Percentiles rank a stretch among this genome's conserved stretches.
phyloP scores from a whole-genome alignment of 2,329 filamentous ascomycete genomes.

The Trichoderma atrobrunneum region DNA sequence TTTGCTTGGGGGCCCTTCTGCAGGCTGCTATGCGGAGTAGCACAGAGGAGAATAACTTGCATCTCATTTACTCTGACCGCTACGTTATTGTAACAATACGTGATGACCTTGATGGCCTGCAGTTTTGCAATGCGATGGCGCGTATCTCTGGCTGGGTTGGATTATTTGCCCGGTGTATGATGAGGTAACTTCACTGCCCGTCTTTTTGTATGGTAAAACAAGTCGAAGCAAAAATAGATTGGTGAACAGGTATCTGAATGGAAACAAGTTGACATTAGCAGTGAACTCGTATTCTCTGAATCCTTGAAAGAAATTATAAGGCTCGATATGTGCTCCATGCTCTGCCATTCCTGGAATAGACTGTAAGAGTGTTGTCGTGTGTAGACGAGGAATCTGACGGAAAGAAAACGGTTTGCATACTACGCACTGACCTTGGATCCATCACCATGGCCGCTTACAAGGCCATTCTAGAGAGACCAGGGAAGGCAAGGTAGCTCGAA shows the following conservation, averaged over 20 bases:
- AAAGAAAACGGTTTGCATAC: not conserved
- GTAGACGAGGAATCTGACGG: not conserved
- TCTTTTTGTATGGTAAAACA: not conserved
- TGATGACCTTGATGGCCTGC: slow-evolving; percentile 3
- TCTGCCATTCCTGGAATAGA: not conserved
- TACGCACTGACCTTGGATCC: not conserved
- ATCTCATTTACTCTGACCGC: slow-evolving; percentile 1
- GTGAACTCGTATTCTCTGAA: not conserved
- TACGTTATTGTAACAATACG: slow-evolving; percentile 4
- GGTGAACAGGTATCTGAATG: not conserved
- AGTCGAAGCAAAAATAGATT: not conserved
- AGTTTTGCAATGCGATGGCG: not conserved
- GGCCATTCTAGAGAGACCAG: not conserved
- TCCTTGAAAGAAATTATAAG: not conserved
- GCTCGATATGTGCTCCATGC: not conserved
- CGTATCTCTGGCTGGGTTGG: not conserved
- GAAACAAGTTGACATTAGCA: not conserved
- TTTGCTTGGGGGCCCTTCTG: not conserved
- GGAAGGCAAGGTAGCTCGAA: not conserved
- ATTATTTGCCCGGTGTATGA: not conserved
- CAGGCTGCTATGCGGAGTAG: slow-evolving; percentile 11
- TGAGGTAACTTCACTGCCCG: not conserved
- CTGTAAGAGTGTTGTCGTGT: not conserved
- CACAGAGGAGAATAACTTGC: not conserved
- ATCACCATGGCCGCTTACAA: not conserved